Evolutionary conservation across 495 filamentous ascomycete species (phyloP), one percentile per base, ranked within the genome.

Genomic region (Hyaloscypha hepaticicola): DNA sequence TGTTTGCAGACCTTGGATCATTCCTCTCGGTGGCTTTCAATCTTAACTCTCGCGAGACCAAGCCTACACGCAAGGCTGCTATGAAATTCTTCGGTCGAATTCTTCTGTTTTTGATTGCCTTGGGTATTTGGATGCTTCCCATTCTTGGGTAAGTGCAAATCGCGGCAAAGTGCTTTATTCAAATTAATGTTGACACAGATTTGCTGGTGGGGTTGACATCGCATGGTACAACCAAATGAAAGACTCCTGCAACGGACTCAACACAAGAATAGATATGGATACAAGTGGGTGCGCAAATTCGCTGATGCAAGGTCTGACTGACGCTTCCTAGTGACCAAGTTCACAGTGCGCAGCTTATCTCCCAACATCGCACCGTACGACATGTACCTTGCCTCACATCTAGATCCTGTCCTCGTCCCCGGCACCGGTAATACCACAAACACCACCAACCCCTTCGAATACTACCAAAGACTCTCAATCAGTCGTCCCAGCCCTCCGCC

Each of bases 161-260:
- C 9, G 22, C 29, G 9, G 21, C 6, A 50, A 16, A 7, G n/a
- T 9, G 24, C 12, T 24, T 11, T 0, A 38, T 2, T 6, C 29
- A 59, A 26, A 21, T 34, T 60, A 19, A 60, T 34, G 0, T 12
- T 26, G 8, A 24, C n/a, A 24, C 59, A 66, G 64, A 12, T 49
- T 61, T n/a, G n/a, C n/a, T 0, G 51, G n/a, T 9, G 64, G 64
- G 11, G 50, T 52, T 24, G 19, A 50, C n/a, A 66, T 66, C 21
- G 58, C 58, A 2, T 66, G 64, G 64, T 61, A 61, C 24, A 16
- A 61, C 21, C 38, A 61, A 22, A 56, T 66, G 49, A 49, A 27
- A 24, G n/a, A 62, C 58, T 61, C 58, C 11, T 66, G 64, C 52
- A 62, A 61, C 24, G 59, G 59, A 5, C 25, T 57, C 25, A 22